Percentiles rank a stretch among this genome's conserved stretches.
Evolutionary conservation across 352 stramenopile genomes (phyloP).

Genomic region (Elongisporangium prolatum): DNA sequence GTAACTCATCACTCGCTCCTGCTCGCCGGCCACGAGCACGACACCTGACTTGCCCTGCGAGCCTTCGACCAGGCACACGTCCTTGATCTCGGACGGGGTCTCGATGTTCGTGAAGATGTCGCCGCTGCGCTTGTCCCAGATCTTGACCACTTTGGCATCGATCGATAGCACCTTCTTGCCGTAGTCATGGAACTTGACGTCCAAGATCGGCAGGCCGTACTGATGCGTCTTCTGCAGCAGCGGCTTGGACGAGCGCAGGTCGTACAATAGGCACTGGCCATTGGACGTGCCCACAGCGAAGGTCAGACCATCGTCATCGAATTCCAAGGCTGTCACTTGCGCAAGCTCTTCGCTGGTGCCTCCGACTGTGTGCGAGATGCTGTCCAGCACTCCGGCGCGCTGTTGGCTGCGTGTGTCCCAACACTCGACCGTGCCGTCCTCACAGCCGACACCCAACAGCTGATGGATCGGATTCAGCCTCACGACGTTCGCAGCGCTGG

Average conservation of each 20-base stretch:
- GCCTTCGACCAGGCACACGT: constrained; percentile 94
- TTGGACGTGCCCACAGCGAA: constrained; percentile 94
- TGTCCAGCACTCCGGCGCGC: constrained; percentile 62
- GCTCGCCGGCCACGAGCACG: constrained; percentile 95
- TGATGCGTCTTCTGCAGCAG: constrained; percentile 97
- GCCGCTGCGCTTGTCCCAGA: constrained; percentile 92
- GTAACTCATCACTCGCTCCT: constrained; percentile 97
- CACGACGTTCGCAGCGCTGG: constrained; percentile 84
- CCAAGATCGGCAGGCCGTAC: constrained; percentile 95
- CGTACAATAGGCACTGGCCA: constrained; percentile 94
- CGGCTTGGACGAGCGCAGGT: constrained; percentile 93
- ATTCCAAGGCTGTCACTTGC: constrained; percentile 93
- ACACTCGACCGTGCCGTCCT: constrained; percentile 94
- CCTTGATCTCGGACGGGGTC: constrained; percentile 93
- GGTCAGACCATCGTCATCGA: constrained; percentile 93
- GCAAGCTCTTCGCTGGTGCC: constrained; percentile 22
- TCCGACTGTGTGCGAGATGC: constrained; percentile 55
- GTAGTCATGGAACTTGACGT: constrained; percentile 91
- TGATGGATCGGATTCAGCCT: constrained; percentile 89
- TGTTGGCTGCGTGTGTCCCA: constrained; percentile 91
- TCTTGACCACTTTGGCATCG: constrained; percentile 98
- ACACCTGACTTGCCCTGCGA: constrained; percentile 91
- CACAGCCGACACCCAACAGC: constrained; percentile 87
- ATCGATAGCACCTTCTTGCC: constrained; percentile 90
- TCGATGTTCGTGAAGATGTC: constrained; percentile 97